These are phyloP conservation scores for Macrophomina tecta DNA, from an alignment of 2,329 filamentous ascomycete genomes.

Conservation along the genomic window DNA sequence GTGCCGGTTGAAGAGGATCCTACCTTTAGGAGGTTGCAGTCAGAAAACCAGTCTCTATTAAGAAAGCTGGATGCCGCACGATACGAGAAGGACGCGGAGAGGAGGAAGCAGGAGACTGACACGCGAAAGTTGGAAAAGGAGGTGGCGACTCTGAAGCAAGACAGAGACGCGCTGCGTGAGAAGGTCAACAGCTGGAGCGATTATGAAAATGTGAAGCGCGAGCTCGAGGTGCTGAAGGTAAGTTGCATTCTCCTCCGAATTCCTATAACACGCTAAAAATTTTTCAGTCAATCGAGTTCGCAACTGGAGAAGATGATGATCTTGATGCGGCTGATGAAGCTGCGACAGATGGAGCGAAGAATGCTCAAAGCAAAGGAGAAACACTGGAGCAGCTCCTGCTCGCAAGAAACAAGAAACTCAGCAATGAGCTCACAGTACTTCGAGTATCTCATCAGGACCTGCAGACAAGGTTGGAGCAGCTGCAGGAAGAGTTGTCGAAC, in stretches of 20 bases:
- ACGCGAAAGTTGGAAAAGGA: slow-evolving; percentile 82
- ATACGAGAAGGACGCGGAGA: slow-evolving; percentile 82
- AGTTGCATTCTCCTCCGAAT: slow-evolving; percentile 24
- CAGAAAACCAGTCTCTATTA: slow-evolving; percentile 90
- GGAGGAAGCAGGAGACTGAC: slow-evolving; percentile 75
- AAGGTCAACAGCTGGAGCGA: slow-evolving; percentile 91
- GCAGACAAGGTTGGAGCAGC: slow-evolving; percentile 75
- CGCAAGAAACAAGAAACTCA: slow-evolving; percentile 93
- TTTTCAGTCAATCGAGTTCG: slow-evolving; percentile 84
- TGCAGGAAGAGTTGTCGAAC: slow-evolving; percentile 82
- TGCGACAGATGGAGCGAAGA: slow-evolving; percentile 52
- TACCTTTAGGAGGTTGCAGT: slow-evolving; percentile 82
- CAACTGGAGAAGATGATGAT: slow-evolving; percentile 77
- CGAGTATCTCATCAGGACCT: slow-evolving; percentile 94
- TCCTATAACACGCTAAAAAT: slow-evolving; percentile 29
- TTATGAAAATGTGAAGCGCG: slow-evolving; percentile 95
- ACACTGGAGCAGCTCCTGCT: slow-evolving; percentile 89
- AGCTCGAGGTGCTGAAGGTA: slow-evolving; percentile 89
- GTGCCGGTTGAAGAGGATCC: slow-evolving; percentile 85
- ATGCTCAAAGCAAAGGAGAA: slow-evolving; percentile 69
- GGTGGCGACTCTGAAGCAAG: slow-evolving; percentile 73
- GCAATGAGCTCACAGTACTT: slow-evolving; percentile 89
- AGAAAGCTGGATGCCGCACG: slow-evolving; percentile 84
- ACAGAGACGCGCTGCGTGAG: slow-evolving; percentile 77
- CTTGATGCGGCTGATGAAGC: slow-evolving; percentile 48